A percentile compares a stretch with the other conserved stretches of the same genome.
Evolutionary conservation across 2,329 filamentous ascomycete species (phyloP).

Genomic region (Hawksworthiomyces lignivorus): DNA sequence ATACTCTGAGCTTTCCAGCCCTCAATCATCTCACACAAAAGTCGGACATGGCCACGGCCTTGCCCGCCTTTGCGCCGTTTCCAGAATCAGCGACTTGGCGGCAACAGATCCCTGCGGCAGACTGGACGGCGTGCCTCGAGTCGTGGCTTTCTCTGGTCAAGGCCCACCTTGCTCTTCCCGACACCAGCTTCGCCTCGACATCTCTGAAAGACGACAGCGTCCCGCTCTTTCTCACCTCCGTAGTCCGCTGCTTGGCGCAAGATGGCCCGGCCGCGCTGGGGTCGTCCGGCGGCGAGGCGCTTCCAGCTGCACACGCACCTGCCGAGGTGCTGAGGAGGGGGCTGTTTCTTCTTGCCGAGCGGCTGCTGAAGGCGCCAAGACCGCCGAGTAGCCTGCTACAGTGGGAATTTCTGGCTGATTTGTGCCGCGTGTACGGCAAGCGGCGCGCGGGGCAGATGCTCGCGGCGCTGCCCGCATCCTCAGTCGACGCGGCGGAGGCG

Average conservation of each 20-base stretch:
- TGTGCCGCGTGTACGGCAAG: constrained; percentile 60
- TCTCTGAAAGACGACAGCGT: constrained; percentile 52
- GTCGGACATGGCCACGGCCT: constrained; percentile 32
- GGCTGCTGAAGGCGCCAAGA: constrained; percentile 33
- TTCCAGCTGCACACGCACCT: too few species aligned
- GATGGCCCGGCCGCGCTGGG: too few species aligned
- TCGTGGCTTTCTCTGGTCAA: constrained; percentile 66
- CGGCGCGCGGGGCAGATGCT: constrained; percentile 49
- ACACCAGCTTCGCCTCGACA: constrained; percentile 44
- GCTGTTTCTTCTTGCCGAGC: constrained; percentile 56
- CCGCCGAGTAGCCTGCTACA: constrained; percentile 36
- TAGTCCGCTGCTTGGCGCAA: constrained; percentile 51
- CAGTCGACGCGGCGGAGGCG: constrained; percentile 41
- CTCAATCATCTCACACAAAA: too few species aligned
- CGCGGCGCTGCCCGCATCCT: constrained; percentile 41
- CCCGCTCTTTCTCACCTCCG: constrained; percentile 56
- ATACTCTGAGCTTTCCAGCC: too few species aligned
- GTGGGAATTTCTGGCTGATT: constrained; percentile 61
- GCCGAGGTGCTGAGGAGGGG: constrained; percentile 49
- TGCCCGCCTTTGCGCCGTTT: constrained; percentile 72
- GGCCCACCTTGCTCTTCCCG: constrained; percentile 53
- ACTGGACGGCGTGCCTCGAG: constrained; percentile 72
- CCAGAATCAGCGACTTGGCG: constrained; percentile 58
- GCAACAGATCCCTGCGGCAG: constrained; percentile 54
- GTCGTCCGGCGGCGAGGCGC: constrained; percentile 25